Percentiles rank a stretch among this genome's conserved stretches.
Conservation (phyloP, 352 stramenopile species). For the Phytopythium ostracodes region DNA sequence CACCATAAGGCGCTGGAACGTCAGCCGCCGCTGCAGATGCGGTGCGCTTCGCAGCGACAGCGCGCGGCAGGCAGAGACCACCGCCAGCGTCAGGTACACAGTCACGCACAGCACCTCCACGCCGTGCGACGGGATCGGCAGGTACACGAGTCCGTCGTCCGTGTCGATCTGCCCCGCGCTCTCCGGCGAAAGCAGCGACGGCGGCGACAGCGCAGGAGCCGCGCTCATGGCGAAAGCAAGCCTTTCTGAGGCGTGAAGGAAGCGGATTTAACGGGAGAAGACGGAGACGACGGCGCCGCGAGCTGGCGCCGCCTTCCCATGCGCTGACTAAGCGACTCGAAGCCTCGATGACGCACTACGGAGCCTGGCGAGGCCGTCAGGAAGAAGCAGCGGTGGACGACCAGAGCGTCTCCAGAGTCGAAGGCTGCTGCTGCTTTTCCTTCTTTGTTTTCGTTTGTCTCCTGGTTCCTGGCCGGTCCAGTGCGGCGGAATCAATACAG, state of each 20-base stretch:
- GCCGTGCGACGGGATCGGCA: constrained; percentile 40
- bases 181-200: neutral
- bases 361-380: neutral
- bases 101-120: constrained; percentile 52
- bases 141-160: constrained; percentile 51
- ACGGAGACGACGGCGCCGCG: neutral
- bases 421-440: too few relatives aligned
- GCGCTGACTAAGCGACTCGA: neutral
- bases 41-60: constrained; percentile 26
- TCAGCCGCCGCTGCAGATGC: constrained; percentile 33
- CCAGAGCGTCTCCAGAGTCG: too few relatives aligned
- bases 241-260: neutral
- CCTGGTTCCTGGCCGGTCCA: neutral
- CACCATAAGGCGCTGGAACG: constrained; percentile 71
- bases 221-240: neutral
- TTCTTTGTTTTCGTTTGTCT: neutral
- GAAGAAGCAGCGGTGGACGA: too few relatives aligned
- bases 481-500: neutral
- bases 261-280: neutral
- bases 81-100: constrained; percentile 54
- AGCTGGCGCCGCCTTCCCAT: neutral
- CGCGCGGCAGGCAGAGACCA: constrained; percentile 46
- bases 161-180: neutral
- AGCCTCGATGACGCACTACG: neutral
- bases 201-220: neutral